Base-by-base conservation (phyloP, 1,139 yeast species). In the Debaryomyces psychrophilus region DNA sequence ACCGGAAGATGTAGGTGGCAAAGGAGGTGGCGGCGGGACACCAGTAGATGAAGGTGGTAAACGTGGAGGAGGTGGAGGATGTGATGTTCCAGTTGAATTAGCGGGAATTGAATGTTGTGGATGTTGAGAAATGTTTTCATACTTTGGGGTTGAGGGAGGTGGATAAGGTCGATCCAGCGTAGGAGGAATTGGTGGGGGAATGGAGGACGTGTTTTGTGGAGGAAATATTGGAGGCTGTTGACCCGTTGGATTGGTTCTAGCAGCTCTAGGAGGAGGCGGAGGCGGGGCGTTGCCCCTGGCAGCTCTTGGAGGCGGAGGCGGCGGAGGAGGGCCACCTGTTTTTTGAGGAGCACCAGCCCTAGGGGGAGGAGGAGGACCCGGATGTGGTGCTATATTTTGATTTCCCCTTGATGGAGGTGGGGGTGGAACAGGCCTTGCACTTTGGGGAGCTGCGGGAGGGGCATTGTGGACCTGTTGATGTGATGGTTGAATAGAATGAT, bases 321-420 rank as follows among this genome's bases (percentile, higher is more conserved):
- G 69, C 31, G 67, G 61, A 6, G 65, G 64, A 7, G 60, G 50
- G 17, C 52, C 52, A 9, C 56, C 58, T 7, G 59, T 55, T 37
- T 60, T 48, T 20, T 63, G 65, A 2, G 64, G 63, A 8, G 59
- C 60, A 9, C 63, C 61, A n/a, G 60, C 57, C 44, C 65, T 53
- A 8, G 62, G 60, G 14, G 68, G 68, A 4, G 67, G 66, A 1
- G 64, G 50, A 9, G 52, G 50, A 9, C 65, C 66, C 23, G 71
- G 61, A 12, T 72, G 67, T 3, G 43, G 18, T 11, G 4, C 12
- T 26, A n/a, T 7, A 12, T n/a, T 44, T 22, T 43, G 44, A 8
- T 34, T 38, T 18, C 43, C 47, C 20, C 50, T 40, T n/a, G 45
- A 44, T 12, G 55, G 51, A 7, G 76, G 72, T 31, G 58, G 68